phyloP scores from a whole-genome alignment of 2,329 filamentous ascomycete species.

The Pseudogymnoascus sp. region DNA sequence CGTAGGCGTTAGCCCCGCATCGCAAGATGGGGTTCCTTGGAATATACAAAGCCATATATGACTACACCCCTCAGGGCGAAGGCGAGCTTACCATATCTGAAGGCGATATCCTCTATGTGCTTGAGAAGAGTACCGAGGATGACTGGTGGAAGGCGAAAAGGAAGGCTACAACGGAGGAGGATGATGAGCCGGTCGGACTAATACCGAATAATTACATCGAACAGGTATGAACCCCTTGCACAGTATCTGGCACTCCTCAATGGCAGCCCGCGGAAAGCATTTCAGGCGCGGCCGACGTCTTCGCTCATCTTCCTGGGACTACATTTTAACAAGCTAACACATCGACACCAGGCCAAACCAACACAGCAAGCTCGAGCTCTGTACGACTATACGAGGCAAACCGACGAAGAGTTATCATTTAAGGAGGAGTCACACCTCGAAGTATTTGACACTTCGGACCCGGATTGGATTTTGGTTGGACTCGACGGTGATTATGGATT shows the following conservation, averaged over 20 bases:
- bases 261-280: not conserved
- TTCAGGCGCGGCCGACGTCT: not conserved
- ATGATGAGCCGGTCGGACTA: slow-evolving; percentile 31
- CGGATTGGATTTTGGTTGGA: slow-evolving; percentile 93
- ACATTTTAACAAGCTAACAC: slow-evolving; percentile 13
- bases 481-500: slow-evolving; percentile 82
- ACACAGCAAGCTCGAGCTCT: slow-evolving; percentile 72
- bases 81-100: slow-evolving; percentile 78
- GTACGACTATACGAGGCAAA: slow-evolving; percentile 96
- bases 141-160: slow-evolving; percentile 66
- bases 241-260: not conserved
- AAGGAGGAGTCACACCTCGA: slow-evolving; percentile 74
- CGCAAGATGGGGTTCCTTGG: slow-evolving; percentile 77
- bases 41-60: slow-evolving; percentile 83
- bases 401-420: slow-evolving; percentile 95
- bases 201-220: slow-evolving; percentile 94
- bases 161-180: slow-evolving; percentile 33
- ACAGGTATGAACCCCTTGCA: slow-evolving; percentile 52
- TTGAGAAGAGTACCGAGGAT: slow-evolving; percentile 60
- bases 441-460: slow-evolving; percentile 84
- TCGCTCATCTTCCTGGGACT: not conserved
- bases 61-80: slow-evolving; percentile 79
- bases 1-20: slow-evolving; percentile 4
- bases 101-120: slow-evolving; percentile 78
- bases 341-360: slow-evolving; percentile 47